Evolutionary conservation across 352 stramenopile species (phyloP).

Genomic region (Globisporangium nunn): DNA sequence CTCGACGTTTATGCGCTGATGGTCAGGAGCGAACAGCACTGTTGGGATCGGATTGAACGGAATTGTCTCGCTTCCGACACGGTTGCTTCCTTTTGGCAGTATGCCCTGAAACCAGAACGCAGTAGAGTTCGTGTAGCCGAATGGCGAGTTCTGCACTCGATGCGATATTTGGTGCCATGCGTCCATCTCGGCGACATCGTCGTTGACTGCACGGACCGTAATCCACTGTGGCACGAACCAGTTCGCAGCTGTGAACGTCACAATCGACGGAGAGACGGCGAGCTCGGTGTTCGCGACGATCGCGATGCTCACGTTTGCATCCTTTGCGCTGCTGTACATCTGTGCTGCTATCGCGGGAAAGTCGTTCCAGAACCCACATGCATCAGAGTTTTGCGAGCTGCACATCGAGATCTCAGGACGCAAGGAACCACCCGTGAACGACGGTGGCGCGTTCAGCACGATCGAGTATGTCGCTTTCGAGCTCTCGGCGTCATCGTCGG

Average conservation of each 20-base stretch:
- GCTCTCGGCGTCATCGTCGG: not conserved
- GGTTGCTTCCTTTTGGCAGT: conserved; percentile 20
- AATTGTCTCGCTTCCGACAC: conserved; percentile 12
- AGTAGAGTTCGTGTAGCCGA: conserved; percentile 40
- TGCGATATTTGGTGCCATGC: conserved; percentile 39
- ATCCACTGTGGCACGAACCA: conserved; percentile 64
- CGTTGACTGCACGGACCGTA: conserved; percentile 33
- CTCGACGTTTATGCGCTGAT: conserved; percentile 38
- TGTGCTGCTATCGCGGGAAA: conserved; percentile 22
- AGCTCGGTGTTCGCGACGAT: conserved; percentile 43
- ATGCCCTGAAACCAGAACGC: conserved; percentile 52
- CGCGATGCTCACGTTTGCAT: conserved; percentile 51
- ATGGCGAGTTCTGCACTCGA: conserved; percentile 35
- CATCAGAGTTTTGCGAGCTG: conserved; percentile 19
- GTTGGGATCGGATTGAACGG: conserved; percentile 60
- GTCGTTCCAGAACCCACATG: conserved; percentile 40
- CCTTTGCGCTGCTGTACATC: conserved; percentile 19
- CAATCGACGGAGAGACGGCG: conserved; percentile 36
- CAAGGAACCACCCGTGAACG: conserved; percentile 1
- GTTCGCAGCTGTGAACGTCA: conserved; percentile 53
- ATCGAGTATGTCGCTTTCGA: conserved; percentile 32
- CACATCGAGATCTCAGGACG: conserved; percentile 24
- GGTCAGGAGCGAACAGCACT: conserved; percentile 37
- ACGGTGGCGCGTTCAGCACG: conserved; percentile 59
- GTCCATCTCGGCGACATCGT: conserved; percentile 33